Percentiles rank a stretch among this genome's conserved stretches.
phyloP scores from a whole-genome alignment of 805 yeast species.

The Hanseniaspora thailandica region DNA sequence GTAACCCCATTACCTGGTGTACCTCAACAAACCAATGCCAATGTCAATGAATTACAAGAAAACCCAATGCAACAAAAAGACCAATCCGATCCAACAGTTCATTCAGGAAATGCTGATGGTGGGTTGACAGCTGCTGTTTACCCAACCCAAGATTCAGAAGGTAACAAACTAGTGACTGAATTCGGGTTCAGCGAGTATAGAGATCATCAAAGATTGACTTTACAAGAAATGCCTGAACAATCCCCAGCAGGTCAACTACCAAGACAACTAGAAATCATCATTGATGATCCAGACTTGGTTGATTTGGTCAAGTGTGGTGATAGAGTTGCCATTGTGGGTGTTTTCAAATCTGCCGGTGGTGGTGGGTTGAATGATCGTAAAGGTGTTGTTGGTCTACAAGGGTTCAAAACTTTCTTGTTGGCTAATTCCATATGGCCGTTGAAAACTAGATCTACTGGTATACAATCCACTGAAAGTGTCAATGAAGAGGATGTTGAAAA shows the following conservation, averaged over 20 bases:
- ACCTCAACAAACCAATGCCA: background rate
- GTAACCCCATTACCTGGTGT: slow-evolving; percentile 14
- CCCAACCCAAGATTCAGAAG: slow-evolving; percentile 87
- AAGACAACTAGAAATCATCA: slow-evolving; percentile 77
- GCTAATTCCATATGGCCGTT: slow-evolving; percentile 84
- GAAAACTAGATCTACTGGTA: slow-evolving; percentile 79
- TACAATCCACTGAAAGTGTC: slow-evolving; percentile 54
- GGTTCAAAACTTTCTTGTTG: slow-evolving; percentile 71
- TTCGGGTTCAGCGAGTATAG: slow-evolving; percentile 81
- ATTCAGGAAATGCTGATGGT: slow-evolving; percentile 18
- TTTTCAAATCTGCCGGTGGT: slow-evolving; percentile 58
- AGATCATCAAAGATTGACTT: slow-evolving; percentile 85
- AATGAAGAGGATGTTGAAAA: slow-evolving; percentile 77
- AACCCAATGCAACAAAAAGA: slow-evolving; percentile 9
- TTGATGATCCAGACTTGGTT: slow-evolving; percentile 84
- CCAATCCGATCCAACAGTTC: slow-evolving; percentile 20
- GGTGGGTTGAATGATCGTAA: slow-evolving; percentile 48
- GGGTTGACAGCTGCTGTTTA: slow-evolving; percentile 59
- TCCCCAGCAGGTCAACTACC: slow-evolving; percentile 99
- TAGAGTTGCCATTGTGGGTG: slow-evolving; percentile 86
- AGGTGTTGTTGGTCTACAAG: slow-evolving; percentile 30
- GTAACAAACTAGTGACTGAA: slow-evolving; percentile 77
- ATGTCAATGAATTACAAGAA: slow-evolving; percentile 49
- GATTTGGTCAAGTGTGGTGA: slow-evolving; percentile 93
- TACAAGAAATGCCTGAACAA: slow-evolving; percentile 95